phyloP scores from a whole-genome alignment of 768 basidiomycete species.

The Leccinum aurantiacum region DNA sequence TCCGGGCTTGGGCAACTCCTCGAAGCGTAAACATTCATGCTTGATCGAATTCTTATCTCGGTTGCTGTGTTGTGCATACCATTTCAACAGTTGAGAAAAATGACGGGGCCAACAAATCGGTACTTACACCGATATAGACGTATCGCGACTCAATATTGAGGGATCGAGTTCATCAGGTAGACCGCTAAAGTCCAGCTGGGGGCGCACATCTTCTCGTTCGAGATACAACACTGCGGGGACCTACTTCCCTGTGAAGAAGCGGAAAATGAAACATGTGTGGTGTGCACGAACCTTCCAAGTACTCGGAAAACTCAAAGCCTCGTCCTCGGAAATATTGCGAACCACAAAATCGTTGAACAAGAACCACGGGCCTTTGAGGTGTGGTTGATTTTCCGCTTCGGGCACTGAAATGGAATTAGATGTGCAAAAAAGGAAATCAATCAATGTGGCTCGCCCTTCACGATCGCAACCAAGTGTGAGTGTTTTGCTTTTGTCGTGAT shows the following conservation, averaged over 20 bases:
- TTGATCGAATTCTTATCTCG: slow-evolving; percentile 72
- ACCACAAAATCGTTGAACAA: slow-evolving; percentile 98
- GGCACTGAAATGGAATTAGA: slow-evolving; percentile 52
- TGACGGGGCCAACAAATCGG: background rate
- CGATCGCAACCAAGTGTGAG: slow-evolving; percentile 85
- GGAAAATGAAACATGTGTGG: background rate
- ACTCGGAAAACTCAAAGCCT: slow-evolving; percentile 85
- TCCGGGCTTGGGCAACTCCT: slow-evolving; percentile 83
- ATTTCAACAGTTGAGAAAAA: background rate
- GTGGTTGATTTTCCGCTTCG: slow-evolving; percentile 50
- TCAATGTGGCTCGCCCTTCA: slow-evolving; percentile 56
- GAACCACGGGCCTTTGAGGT: slow-evolving; percentile 69
- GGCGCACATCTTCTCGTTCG: slow-evolving; percentile 66
- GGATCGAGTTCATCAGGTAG: slow-evolving; percentile 70
- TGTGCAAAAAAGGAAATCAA: background rate
- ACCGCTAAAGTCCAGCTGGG: slow-evolving; percentile 58
- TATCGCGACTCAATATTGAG: slow-evolving; percentile 78
- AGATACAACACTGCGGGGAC: slow-evolving; percentile 89
- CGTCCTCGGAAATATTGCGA: slow-evolving; percentile 76
- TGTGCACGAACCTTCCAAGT: slow-evolving; percentile 79
- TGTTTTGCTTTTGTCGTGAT: slow-evolving; percentile 67
- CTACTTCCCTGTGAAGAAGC: slow-evolving; percentile 38
- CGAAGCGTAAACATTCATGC: slow-evolving; percentile 67
- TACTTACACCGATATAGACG: slow-evolving; percentile 80
- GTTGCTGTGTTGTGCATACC: slow-evolving; percentile 47